Evolutionary conservation across 495 filamentous ascomycete species (phyloP).

Genomic region (Echria macrotheca): DNA sequence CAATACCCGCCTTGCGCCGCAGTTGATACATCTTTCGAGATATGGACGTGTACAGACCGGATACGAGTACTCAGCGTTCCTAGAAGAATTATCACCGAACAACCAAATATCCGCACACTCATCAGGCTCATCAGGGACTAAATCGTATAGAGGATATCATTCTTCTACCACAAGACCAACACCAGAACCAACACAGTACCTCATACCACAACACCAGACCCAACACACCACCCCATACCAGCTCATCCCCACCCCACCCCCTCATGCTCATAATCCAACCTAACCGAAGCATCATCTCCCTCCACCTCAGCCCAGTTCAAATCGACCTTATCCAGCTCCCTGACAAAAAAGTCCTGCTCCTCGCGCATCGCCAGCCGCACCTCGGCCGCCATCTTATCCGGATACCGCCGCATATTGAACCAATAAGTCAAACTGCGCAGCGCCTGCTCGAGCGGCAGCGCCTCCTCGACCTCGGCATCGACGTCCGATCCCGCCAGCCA

Average conservation of each 20-base stretch:
- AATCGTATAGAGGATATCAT: too few relatives aligned
- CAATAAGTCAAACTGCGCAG: slow-evolving; percentile 83
- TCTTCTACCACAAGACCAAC: too few relatives aligned
- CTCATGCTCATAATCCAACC: slow-evolving; percentile 7
- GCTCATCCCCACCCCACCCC: background rate
- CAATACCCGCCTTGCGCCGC: too few relatives aligned
- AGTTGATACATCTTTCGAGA: too few relatives aligned
- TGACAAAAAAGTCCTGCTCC: slow-evolving; percentile 83
- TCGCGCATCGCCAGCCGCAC: slow-evolving; percentile 59
- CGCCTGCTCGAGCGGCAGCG: slow-evolving; percentile 83
- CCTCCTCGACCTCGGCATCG: slow-evolving; percentile 88
- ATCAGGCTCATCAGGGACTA: too few relatives aligned
- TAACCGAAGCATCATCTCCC: slow-evolving; percentile 9
- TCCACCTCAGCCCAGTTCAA: slow-evolving; percentile 36
- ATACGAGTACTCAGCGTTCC: too few relatives aligned
- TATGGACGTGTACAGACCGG: too few relatives aligned
- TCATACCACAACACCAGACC: too few relatives aligned
- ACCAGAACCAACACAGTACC: too few relatives aligned
- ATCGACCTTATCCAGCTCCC: slow-evolving; percentile 70
- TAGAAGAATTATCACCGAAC: too few relatives aligned
- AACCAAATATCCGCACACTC: too few relatives aligned
- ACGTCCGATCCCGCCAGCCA: slow-evolving; percentile 90
- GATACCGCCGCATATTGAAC: slow-evolving; percentile 80
- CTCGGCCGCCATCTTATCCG: slow-evolving; percentile 71
- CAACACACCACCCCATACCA: too few relatives aligned